A percentile compares a stretch with the other conserved stretches of the same genome.
These are phyloP conservation scores for Epichloe elymi DNA, from an alignment of 2,329 filamentous ascomycete genomes.

Conservation along the genomic window DNA sequence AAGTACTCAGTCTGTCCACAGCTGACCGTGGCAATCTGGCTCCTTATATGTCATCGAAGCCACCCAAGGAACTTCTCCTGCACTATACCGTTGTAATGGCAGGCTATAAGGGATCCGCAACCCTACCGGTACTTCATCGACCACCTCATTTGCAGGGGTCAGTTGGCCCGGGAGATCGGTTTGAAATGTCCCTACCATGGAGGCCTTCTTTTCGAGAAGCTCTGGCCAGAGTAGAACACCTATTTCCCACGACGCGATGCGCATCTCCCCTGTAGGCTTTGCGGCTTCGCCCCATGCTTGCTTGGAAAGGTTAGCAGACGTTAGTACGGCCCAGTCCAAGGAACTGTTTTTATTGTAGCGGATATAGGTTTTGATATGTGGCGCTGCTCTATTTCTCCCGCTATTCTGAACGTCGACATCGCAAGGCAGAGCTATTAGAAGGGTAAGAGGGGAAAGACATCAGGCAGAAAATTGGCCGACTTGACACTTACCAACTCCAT, in stretches of 20 bases:
- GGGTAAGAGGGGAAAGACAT: background rate
- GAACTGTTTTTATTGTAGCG: constrained; percentile 38
- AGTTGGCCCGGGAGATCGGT: constrained; percentile 35
- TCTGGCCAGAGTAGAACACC: constrained; percentile 75
- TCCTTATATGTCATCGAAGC: constrained; percentile 45
- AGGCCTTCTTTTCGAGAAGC: constrained; percentile 32
- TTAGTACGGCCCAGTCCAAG: constrained; percentile 77
- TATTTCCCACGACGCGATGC: constrained; percentile 70
- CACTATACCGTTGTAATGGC: constrained; percentile 53
- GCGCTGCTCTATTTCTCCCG: constrained; percentile 57
- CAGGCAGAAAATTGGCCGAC: background rate
- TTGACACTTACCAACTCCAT: constrained; percentile 14
- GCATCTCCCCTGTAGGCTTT: constrained; percentile 44
- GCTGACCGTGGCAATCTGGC: constrained; percentile 45
- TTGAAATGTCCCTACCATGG: constrained; percentile 59
- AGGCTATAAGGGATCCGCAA: constrained; percentile 74
- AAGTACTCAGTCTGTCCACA: constrained; percentile 18
- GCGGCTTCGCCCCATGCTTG: constrained; percentile 71
- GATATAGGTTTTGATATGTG: constrained; percentile 84
- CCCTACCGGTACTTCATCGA: constrained; percentile 38
- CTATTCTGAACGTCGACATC: constrained; percentile 27
- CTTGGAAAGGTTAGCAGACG: constrained; percentile 82
- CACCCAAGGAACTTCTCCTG: constrained; percentile 63
- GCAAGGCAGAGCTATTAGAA: constrained; percentile 14
- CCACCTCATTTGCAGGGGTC: constrained; percentile 12